Evolutionary conservation across 129 eudicot species (phyloP).

Genomic region (Lactuca sativa): DNA sequence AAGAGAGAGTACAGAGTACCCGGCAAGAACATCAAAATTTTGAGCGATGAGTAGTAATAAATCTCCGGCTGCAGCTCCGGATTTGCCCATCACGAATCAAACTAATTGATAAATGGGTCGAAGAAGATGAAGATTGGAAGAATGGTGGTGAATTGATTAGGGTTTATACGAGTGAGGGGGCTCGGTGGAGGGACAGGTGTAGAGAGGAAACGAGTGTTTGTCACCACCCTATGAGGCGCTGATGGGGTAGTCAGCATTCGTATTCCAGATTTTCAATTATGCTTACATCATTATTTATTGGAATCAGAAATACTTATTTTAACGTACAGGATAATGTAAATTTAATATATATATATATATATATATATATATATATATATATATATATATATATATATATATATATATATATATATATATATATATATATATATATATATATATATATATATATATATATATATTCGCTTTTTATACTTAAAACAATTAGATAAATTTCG

Average conservation of each 20-base stretch:
- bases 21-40: slow-evolving; percentile 85
- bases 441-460: no score
- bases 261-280: neutral
- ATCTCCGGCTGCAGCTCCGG: slow-evolving; percentile 66
- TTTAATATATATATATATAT: no score
- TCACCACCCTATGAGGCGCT: neutral
- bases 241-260: neutral
- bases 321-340: neutral
- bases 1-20: slow-evolving; percentile 35
- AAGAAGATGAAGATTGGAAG: neutral
- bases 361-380: no score
- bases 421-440: no score
- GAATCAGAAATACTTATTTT: neutral
- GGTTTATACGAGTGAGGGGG: neutral
- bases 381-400: no score
- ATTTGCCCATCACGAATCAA: slow-evolving; percentile 18
- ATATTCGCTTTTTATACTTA: no score
- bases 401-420: no score
- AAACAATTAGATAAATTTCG: no score
- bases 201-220: slow-evolving; percentile 20
- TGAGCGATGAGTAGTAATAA: slow-evolving; percentile 59
- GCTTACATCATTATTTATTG: neutral
- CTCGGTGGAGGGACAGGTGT: slow-evolving; percentile 33
- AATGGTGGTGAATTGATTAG: neutral
- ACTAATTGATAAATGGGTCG: neutral